phyloP scores from a whole-genome alignment of 2,329 filamentous ascomycete species.

The Cytospora chrysosperma region DNA sequence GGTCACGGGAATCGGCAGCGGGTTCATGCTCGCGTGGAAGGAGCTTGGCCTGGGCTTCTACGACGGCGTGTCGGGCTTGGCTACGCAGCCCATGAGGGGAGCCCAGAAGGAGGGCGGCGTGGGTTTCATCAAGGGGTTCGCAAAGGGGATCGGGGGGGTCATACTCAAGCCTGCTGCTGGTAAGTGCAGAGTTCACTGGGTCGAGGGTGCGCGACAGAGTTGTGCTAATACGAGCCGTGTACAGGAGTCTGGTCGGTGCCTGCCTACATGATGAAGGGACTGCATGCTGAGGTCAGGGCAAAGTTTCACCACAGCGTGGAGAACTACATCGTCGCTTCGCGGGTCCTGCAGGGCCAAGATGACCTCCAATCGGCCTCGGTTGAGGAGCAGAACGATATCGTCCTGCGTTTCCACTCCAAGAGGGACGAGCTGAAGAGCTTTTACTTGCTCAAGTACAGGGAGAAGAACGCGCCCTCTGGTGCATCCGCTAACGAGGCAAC shows the following conservation, averaged over 20 bases:
- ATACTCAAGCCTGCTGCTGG: constrained; percentile 80
- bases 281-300: constrained; percentile 75
- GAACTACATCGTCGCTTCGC: constrained; percentile 76
- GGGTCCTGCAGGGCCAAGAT: constrained; percentile 71
- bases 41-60: constrained; percentile 76
- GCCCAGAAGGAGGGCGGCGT: constrained; percentile 46
- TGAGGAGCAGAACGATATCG: constrained; percentile 63
- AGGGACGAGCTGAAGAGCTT: constrained; percentile 61
- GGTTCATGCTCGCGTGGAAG: constrained; percentile 74
- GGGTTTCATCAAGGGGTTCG: constrained; percentile 76
- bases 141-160: constrained; percentile 79
- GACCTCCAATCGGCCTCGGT: constrained; percentile 55
- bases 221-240: constrained; percentile 4
- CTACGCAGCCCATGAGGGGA: constrained; percentile 72
- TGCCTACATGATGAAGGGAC: constrained; percentile 79
- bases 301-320: constrained; percentile 68
- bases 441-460: constrained; percentile 51
- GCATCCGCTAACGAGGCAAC: constrained; percentile 28
- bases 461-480: constrained; percentile 39
- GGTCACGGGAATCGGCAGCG: constrained; percentile 74
- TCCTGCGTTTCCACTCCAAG: constrained; percentile 63
- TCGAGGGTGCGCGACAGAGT: not conserved
- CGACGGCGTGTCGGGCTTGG: constrained; percentile 76
- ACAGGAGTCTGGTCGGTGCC: constrained; percentile 67
- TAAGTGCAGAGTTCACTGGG: constrained; percentile 37